phyloP scores from a whole-genome alignment of 768 basidiomycete species.

The Russula griseocarnosa region DNA sequence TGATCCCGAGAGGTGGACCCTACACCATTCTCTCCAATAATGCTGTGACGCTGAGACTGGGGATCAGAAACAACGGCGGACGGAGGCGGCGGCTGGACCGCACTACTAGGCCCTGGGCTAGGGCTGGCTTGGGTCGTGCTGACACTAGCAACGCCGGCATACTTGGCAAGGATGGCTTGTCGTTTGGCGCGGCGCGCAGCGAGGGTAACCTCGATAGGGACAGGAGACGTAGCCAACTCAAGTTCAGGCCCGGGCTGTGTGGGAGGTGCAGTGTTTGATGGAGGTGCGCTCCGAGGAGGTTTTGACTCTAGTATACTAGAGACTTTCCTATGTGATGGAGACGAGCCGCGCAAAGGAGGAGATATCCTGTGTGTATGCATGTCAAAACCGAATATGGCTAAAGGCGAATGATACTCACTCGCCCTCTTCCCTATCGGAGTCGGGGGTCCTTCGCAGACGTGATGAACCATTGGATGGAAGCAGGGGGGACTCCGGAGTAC shows the following conservation, averaged over 20 bases:
- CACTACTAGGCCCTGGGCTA: conserved; percentile 66
- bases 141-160: conserved; percentile 46
- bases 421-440: conserved; percentile 81
- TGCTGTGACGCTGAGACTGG: conserved; percentile 52
- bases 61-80: conserved; percentile 59
- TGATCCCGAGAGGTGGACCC: conserved; percentile 6
- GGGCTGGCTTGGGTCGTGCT: conserved; percentile 40
- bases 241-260: conserved; percentile 49
- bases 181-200: conserved; percentile 66
- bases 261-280: conserved; percentile 28
- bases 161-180: conserved; percentile 77
- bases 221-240: conserved; percentile 43
- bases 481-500: conserved; percentile 23
- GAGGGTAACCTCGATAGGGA: conserved; percentile 57
- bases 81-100: conserved; percentile 65
- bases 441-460: conserved; percentile 26
- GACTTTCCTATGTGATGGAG: conserved; percentile 25
- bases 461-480: conserved; percentile 26
- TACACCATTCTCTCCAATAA: conserved; percentile 33
- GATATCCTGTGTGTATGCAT: conserved; percentile 52
- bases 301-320: conserved; percentile 9
- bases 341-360: conserved; percentile 37
- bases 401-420: conserved; percentile 65
- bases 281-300: conserved; percentile 21
- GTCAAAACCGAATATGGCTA: conserved; percentile 22